Base-by-base conservation (phyloP, 2,329 filamentous ascomycete species). In the Calycina marina region DNA sequence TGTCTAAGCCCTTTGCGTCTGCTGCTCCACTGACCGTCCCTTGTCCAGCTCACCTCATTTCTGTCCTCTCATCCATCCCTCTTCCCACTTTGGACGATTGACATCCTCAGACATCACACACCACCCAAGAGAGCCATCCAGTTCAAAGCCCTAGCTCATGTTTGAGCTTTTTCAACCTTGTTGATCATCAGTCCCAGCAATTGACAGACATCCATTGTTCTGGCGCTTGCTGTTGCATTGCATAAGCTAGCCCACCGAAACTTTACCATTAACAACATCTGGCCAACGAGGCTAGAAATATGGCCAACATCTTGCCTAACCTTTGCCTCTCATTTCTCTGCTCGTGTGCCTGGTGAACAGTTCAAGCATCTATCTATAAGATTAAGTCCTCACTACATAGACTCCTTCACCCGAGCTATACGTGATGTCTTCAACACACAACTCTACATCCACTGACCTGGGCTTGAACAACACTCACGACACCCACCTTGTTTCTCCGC, bases 341-440 rank as follows among this genome's bases (percentile, higher is more conserved):
- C 14, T 25, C 31, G 42, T 31, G 41, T 33, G 39, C 40, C 38
- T 20, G 37, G 34, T 37, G 40, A 24, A 31, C n/a, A n/a, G n/a
- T n/a, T 22, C 40, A 27, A 40, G 31, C 31, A 25, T 22, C 31
- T 29, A 20, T 39, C 40, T 37, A 43, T 41, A 42, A 42, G 30
- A 38, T 35, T 25, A 20, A 30, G 17, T 18, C 34, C 41, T 34
- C 36, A 32, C 28, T 27, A 43, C 46, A 49, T 49, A 49, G 46
- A 44, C 47, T 49, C 46, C 40, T 40, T 17, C 35, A 29, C 38
- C 35, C 27, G 39, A 36, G 38, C n/a, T n/a, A 43, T 33, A 40
- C 44, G 41, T 30, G 39, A 52, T 51, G 48, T 49, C 49, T 49
- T 47, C 49, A 18, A 39, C 36, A 33, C 42, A 45, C 40, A 46